phyloP scores from a whole-genome alignment of 345 rosid species.

The Bretschneidera sinensis region DNA sequence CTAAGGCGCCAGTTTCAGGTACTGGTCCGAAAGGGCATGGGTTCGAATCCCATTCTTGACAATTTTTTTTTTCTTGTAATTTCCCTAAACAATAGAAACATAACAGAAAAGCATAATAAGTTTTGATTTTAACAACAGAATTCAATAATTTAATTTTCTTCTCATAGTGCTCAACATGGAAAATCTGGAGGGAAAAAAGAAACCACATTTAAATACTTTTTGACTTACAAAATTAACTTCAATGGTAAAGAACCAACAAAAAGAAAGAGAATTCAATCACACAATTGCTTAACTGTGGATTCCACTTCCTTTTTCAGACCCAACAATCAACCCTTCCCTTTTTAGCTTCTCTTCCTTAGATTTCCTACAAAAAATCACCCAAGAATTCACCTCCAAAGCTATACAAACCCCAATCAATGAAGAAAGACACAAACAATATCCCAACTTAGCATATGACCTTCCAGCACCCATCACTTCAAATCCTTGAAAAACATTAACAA shows the following conservation, averaged over 20 bases:
- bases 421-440: conserved; percentile 71
- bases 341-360: conserved; percentile 90
- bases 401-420: conserved; percentile 68
- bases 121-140: too few relatives aligned
- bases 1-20: conserved; percentile 96
- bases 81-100: too few relatives aligned
- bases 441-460: conserved; percentile 61
- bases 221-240: too few relatives aligned
- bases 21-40: conserved; percentile 92
- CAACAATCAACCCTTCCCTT: conserved; percentile 60
- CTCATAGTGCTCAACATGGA: too few relatives aligned
- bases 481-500: conserved; percentile 97
- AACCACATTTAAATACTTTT: too few relatives aligned
- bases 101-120: too few relatives aligned
- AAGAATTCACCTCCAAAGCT: conserved; percentile 87
- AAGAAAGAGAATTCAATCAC: not conserved
- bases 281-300: not conserved
- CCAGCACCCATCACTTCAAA: conserved; percentile 81
- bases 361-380: conserved; percentile 92
- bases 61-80: conserved; percentile 1
- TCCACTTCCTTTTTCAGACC: conserved; percentile 45
- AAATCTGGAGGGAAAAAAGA: too few relatives aligned
- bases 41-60: conserved; percentile 97
- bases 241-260: too few relatives aligned
- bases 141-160: too few relatives aligned